These are phyloP conservation scores for Coemansia sp. DNA, from an alignment of 192 early-diverging fungal genomes.

Conservation along the genomic window DNA sequence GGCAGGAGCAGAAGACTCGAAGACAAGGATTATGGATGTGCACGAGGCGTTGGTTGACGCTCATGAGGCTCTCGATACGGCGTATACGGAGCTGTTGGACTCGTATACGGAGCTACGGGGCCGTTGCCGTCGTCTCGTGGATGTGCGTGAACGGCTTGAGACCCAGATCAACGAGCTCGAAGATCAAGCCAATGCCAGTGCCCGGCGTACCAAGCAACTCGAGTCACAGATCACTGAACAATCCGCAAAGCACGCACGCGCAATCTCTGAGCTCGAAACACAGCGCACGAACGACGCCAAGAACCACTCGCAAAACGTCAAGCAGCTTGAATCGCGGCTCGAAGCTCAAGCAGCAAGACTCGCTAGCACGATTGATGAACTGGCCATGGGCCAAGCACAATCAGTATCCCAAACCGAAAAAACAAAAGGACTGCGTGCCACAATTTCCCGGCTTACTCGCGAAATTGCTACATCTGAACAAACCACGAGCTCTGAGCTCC, in stretches of 20 bases:
- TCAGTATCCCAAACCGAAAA: conserved; percentile 39
- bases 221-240: conserved; percentile 13
- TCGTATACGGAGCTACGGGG: conserved; percentile 46
- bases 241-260: conserved; percentile 20
- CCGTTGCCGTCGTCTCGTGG: conserved; percentile 24
- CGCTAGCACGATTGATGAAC: too few species aligned
- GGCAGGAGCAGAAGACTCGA: conserved; percentile 38
- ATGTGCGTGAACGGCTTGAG: conserved; percentile 17
- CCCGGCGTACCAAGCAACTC: conserved; percentile 10
- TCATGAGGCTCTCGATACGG: conserved; percentile 33
- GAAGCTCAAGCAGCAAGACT: too few species aligned
- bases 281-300: conserved; percentile 20
- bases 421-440: conserved; percentile 18
- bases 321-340: too few species aligned
- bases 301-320: not conserved
- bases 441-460: not conserved
- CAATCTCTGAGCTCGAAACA: conserved; percentile 10
- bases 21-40: conserved; percentile 37
- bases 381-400: conserved; percentile 17
- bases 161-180: conserved; percentile 16
- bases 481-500: conserved; percentile 23
- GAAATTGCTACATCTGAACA: conserved; percentile 25
- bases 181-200: too few species aligned
- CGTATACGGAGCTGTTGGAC: conserved; percentile 39
- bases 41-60: conserved; percentile 36